These are phyloP conservation scores for Trichoderma reesei DNA, from an alignment of 495 filamentous ascomycete genomes.

Conservation along the genomic window DNA sequence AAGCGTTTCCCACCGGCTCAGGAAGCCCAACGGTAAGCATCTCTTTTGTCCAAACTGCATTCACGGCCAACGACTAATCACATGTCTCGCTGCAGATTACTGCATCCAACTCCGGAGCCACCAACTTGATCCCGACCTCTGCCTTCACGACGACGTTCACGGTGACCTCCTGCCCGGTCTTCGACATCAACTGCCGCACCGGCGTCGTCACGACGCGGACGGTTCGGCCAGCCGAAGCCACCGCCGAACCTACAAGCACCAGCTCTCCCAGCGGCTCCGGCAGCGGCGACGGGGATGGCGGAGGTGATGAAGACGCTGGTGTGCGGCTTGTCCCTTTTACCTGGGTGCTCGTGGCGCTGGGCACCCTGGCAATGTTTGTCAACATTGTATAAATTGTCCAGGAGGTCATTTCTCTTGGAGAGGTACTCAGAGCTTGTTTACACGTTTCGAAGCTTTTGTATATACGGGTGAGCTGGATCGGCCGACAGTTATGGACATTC, in stretches of 20 bases:
- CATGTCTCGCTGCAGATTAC: neutral
- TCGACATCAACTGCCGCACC: constrained; percentile 8
- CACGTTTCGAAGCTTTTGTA: too few relatives aligned
- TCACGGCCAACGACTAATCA: neutral
- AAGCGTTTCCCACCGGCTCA: neutral
- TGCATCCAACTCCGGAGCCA: neutral
- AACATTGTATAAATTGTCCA: neutral
- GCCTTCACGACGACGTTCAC: constrained; percentile 1
- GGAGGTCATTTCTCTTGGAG: neutral
- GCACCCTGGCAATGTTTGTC: neutral
- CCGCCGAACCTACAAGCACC: neutral
- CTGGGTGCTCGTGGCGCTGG: neutral
- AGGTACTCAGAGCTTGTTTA: too few relatives aligned
- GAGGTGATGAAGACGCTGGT: neutral
- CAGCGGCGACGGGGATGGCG: neutral
- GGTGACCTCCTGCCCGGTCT: constrained; percentile 6
- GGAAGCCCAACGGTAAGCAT: neutral
- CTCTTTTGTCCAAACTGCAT: neutral
- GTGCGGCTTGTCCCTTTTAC: neutral
- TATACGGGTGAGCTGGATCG: too few relatives aligned
- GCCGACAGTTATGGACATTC: too few relatives aligned
- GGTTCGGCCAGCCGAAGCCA: neutral
- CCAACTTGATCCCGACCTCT: neutral
- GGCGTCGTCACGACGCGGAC: constrained; percentile 7
- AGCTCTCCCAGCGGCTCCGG: neutral